These are phyloP conservation scores for Aspergillus hortae DNA, from an alignment of 2,329 filamentous ascomycete genomes.

Conservation along the genomic window DNA sequence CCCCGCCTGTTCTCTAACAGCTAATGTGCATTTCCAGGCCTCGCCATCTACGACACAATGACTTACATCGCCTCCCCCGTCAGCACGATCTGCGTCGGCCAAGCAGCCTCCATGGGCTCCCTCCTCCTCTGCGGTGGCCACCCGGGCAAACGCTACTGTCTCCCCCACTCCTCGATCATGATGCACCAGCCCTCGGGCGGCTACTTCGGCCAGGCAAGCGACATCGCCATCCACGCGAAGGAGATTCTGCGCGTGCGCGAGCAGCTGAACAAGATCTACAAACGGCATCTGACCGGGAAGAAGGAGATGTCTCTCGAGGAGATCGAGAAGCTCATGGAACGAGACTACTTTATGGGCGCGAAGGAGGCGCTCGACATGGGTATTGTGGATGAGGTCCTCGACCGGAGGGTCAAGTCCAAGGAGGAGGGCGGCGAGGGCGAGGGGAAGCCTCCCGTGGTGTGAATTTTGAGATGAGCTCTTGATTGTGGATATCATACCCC, in stretches of 20 bases:
- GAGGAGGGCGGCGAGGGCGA: slow-evolving; percentile 20
- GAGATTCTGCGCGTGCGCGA: slow-evolving; percentile 86
- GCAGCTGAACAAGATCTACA: slow-evolving; percentile 88
- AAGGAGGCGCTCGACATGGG: slow-evolving; percentile 85
- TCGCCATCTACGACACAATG: slow-evolving; percentile 98
- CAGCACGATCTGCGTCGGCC: slow-evolving; percentile 90
- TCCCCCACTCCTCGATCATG: slow-evolving; percentile 96
- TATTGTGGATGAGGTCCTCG: slow-evolving; percentile 85
- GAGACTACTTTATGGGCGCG: slow-evolving; percentile 90
- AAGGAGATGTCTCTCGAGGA: slow-evolving; percentile 71
- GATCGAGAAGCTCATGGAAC: slow-evolving; percentile 93
- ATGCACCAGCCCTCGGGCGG: slow-evolving; percentile 89
- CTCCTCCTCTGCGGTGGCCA: slow-evolving; percentile 83
- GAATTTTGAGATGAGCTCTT: not conserved
- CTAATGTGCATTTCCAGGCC: slow-evolving; percentile 23
- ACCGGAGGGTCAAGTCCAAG: slow-evolving; percentile 34
- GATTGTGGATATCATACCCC: slow-evolving; percentile 2
- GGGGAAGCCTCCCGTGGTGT: slow-evolving; percentile 20
- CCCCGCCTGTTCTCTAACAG: not conserved
- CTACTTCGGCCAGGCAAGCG: slow-evolving; percentile 63
- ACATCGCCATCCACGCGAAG: slow-evolving; percentile 95
- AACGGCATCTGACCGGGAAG: slow-evolving; percentile 69
- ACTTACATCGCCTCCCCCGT: slow-evolving; percentile 91
- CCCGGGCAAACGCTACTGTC: slow-evolving; percentile 76
- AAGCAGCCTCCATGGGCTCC: slow-evolving; percentile 92